Evolutionary conservation across 75 land plant genomes (phyloP), one percentile per base, ranked within the genome.

Genomic region (Picea glauca): DNA sequence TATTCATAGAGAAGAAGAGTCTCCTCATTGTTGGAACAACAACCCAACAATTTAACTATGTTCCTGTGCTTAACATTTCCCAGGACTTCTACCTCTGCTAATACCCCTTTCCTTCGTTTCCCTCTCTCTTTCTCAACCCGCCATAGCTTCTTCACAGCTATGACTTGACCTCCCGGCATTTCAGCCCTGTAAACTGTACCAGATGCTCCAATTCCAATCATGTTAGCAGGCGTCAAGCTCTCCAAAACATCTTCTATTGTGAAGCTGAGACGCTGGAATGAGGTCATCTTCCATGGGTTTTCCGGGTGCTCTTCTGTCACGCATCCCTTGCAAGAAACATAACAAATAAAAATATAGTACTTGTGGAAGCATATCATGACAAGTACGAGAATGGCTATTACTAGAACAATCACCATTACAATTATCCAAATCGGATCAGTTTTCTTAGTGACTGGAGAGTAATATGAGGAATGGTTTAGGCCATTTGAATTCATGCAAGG

Each of bases 1-100:
- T 87, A 92, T 79, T 92, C 94, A 64, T 92, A 92, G 32, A 92
- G 73, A 74, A 92, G 84, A 76, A 89, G 77, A 23, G 77, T 84
- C 38, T 80, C 76, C 13, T 81, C 87, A 54, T 78, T 74, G 61
- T 86, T 85, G 60, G 84, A 77, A 63, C 89, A 86, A 65, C 79
- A 92, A 3, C 88, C 92, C 62, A 89, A 62, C 14, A 89, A 83
- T 63, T 84, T 81, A 15, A 92, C 94, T 23, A 92, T 90, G 60
- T 92, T 90, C 18, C 90, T 65, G 63, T 92, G 94, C 74, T 88
- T 81, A 13, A 92, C 82, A 65, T 75, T 84, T 14, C 92, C 94
- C 38, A 92, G 83, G 14, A 86, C 81, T 60, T 84, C 81, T 46
- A 92, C 91, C 77, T 91, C 89, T 54, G 79, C 79, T 1, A 86